Percentiles rank a stretch among this genome's conserved stretches.
Conservation (phyloP, 1,284 basidiomycete genomes). For the Dichomitus squalens region DNA sequence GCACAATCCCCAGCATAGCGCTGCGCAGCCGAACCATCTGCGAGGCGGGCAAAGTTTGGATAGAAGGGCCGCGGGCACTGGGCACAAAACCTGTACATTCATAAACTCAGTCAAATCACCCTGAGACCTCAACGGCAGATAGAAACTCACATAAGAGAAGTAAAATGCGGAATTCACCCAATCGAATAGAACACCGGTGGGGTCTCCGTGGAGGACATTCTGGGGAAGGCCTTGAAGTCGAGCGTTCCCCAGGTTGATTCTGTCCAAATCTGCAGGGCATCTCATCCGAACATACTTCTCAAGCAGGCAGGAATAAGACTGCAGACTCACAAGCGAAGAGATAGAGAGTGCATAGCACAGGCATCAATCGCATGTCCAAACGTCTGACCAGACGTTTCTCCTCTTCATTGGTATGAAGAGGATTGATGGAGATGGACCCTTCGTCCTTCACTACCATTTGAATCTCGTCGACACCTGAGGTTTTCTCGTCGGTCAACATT, state of each 20-base stretch:
- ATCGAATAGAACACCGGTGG: constrained; percentile 65
- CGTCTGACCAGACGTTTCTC: constrained; percentile 66
- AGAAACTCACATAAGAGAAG: constrained; percentile 66
- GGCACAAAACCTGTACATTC: constrained; percentile 59
- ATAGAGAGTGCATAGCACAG: constrained; percentile 71
- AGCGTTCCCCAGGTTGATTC: constrained; percentile 78
- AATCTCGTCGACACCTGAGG: neutral
- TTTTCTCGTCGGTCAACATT: neutral
- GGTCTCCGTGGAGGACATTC: constrained; percentile 67
- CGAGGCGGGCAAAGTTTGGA: constrained; percentile 71
- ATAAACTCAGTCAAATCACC: neutral
- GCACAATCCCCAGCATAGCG: constrained; percentile 70
- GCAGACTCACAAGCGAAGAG: constrained; percentile 67
- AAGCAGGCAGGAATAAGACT: neutral
- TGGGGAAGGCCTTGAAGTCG: constrained; percentile 67
- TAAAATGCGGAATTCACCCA: constrained; percentile 78
- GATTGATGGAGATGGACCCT: neutral
- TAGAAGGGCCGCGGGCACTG: constrained; percentile 65
- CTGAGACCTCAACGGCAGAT: neutral
- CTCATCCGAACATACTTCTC: neutral
- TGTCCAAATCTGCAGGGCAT: constrained; percentile 59
- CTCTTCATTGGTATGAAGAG: constrained; percentile 29
- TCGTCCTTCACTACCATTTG: neutral
- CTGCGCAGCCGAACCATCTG: constrained; percentile 65
- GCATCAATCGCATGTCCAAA: constrained; percentile 68